A percentile compares a stretch with the other conserved stretches of the same genome.
Conservation (phyloP, 2,329 filamentous ascomycete species). For the Zarea fungicola region DNA sequence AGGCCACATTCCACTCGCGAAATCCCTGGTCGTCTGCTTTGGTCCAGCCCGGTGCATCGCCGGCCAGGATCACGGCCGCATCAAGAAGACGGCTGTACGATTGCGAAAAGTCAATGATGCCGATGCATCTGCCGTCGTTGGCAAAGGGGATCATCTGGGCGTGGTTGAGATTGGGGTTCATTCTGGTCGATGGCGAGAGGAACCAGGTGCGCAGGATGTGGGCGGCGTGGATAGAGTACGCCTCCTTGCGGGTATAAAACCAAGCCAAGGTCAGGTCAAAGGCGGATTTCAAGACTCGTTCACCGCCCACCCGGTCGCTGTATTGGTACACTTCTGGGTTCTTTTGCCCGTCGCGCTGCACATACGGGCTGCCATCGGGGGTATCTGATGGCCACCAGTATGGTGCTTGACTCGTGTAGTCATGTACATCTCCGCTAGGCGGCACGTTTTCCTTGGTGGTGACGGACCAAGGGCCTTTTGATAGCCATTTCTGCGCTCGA, state of each 20-base stretch:
- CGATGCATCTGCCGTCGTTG: constrained; percentile 18
- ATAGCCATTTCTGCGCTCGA: constrained; percentile 19
- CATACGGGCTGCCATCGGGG: constrained; percentile 21
- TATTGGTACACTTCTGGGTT: constrained; percentile 22
- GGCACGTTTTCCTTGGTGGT: constrained; percentile 17
- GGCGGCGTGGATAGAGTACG: constrained; percentile 21
- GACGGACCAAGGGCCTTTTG: constrained; percentile 23
- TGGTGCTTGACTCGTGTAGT: constrained; percentile 21
- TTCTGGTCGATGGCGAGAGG: constrained; percentile 18
- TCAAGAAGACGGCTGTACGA: constrained; percentile 23
- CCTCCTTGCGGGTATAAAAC: constrained; percentile 22
- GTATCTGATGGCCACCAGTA: constrained; percentile 21
- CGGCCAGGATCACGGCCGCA: constrained; percentile 18
- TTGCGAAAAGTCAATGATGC: constrained; percentile 23
- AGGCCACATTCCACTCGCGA: constrained; percentile 19
- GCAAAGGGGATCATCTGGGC: constrained; percentile 20
- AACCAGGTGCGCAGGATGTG: constrained; percentile 24
- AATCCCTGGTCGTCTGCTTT: constrained; percentile 16
- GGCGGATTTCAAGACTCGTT: constrained; percentile 21
- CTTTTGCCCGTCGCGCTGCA: constrained; percentile 21
- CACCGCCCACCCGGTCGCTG: constrained; percentile 19
- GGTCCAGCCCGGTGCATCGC: constrained; percentile 19
- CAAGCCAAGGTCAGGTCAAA: constrained; percentile 22
- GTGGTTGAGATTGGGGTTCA: constrained; percentile 24
- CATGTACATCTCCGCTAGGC: constrained; percentile 20